phyloP scores from a whole-genome alignment of 139 green algal species.

The Trebouxia sp. region DNA sequence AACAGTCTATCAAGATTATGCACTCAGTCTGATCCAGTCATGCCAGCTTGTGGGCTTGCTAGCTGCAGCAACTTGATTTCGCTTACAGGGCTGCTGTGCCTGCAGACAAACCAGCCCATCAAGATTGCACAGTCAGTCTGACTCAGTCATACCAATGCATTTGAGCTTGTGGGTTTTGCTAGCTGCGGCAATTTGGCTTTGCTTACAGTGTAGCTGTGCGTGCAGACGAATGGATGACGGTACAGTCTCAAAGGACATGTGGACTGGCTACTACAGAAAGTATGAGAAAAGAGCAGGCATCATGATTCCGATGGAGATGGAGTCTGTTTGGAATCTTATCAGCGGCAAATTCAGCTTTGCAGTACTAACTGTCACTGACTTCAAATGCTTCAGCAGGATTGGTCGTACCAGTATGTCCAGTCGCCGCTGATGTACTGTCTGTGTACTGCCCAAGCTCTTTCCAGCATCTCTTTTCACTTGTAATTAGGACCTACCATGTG shows the following conservation, averaged over 20 bases:
- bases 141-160: no score
- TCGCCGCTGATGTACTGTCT: not conserved
- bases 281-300: conserved; percentile 22
- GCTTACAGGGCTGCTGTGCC: no score
- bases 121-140: no score
- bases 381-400: conserved; percentile 29
- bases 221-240: conserved; percentile 34
- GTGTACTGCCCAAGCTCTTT: not conserved
- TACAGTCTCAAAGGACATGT: not conserved
- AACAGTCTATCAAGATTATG: no score
- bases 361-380: conserved; percentile 7
- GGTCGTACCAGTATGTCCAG: conserved; percentile 17
- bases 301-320: conserved; percentile 2
- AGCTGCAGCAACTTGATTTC: no score
- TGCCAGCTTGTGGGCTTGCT: no score
- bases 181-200: not conserved
- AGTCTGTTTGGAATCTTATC: conserved; percentile 30
- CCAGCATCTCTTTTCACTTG: not conserved
- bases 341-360: conserved; percentile 15
- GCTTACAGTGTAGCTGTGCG: not conserved
- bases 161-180: not conserved
- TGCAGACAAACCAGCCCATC: no score
- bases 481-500: not conserved
- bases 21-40: no score
- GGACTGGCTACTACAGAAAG: conserved; percentile 24